Evolutionary conservation across 2,329 filamentous ascomycete species (phyloP).

Genomic region (Ophiobolus disseminans): DNA sequence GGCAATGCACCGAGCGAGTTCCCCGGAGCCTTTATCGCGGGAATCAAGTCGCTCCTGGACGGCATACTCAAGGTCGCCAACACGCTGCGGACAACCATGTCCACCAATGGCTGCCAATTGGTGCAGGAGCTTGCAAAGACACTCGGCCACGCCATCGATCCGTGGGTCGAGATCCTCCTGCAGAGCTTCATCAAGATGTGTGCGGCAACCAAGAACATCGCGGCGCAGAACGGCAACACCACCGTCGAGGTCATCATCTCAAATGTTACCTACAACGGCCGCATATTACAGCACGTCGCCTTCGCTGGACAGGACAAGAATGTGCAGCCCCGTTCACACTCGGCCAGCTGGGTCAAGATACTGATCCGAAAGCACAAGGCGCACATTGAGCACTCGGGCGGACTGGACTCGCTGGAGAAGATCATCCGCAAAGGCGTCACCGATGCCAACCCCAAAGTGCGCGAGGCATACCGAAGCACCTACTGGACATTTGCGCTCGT

Average conservation of each 20-base stretch:
- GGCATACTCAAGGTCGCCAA: slow-evolving; percentile 85
- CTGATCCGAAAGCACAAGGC: slow-evolving; percentile 82
- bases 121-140: slow-evolving; percentile 83
- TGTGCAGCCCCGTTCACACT: slow-evolving; percentile 80
- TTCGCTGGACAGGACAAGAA: slow-evolving; percentile 91
- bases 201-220: slow-evolving; percentile 90
- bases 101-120: slow-evolving; percentile 82
- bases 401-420: slow-evolving; percentile 83
- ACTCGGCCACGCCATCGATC: slow-evolving; percentile 80
- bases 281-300: slow-evolving; percentile 86
- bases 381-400: slow-evolving; percentile 83
- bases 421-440: slow-evolving; percentile 86
- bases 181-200: slow-evolving; percentile 90
- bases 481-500: slow-evolving; percentile 84
- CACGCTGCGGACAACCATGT: slow-evolving; percentile 87
- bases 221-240: slow-evolving; percentile 79
- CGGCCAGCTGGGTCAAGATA: slow-evolving; percentile 82
- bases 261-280: slow-evolving; percentile 77
- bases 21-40: slow-evolving; percentile 70
- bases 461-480: slow-evolving; percentile 82
- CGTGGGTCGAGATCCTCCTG: slow-evolving; percentile 88
- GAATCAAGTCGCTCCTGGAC: slow-evolving; percentile 78
- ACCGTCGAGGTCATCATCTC: slow-evolving; percentile 83
- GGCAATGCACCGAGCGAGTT: slow-evolving; percentile 86
- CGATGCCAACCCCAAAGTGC: slow-evolving; percentile 88